Conservation (phyloP, 1,284 basidiomycete species). For the Vanrija sp. region DNA sequence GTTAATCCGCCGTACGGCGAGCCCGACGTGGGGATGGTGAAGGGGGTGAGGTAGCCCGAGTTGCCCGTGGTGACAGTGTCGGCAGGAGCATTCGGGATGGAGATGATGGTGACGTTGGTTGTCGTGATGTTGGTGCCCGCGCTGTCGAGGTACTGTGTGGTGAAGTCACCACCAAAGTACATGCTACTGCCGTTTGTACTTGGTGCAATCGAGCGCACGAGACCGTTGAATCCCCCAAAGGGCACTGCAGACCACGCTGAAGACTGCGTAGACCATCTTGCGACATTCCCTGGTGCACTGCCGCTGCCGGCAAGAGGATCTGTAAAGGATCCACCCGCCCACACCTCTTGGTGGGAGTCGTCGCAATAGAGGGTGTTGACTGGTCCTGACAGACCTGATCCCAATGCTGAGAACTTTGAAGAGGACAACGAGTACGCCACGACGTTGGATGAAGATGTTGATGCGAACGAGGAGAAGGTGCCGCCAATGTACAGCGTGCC, state of each 20-base stretch:
- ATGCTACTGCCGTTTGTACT: slow-evolving; percentile 69
- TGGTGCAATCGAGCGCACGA: slow-evolving; percentile 71
- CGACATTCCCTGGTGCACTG: slow-evolving; percentile 60
- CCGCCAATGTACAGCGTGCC: slow-evolving; percentile 45
- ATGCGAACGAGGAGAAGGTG: slow-evolving; percentile 34
- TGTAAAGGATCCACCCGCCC: slow-evolving; percentile 77
- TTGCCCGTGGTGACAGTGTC: slow-evolving; percentile 70
- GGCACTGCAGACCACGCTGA: slow-evolving; percentile 63
- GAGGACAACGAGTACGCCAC: slow-evolving; percentile 31
- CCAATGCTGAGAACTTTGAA: slow-evolving; percentile 23
- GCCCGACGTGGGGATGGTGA: slow-evolving; percentile 60
- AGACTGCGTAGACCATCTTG: slow-evolving; percentile 67
- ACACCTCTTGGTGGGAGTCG: slow-evolving; percentile 62
- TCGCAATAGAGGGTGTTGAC: slow-evolving; percentile 82
- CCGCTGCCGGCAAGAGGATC: slow-evolving; percentile 43
- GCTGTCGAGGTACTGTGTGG: slow-evolving; percentile 63
- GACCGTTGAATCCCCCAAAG: slow-evolving; percentile 77
- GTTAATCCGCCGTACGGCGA: slow-evolving; percentile 51
- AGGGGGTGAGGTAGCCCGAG: slow-evolving; percentile 83
- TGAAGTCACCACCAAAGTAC: slow-evolving; percentile 84
- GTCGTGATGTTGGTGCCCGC: slow-evolving; percentile 57
- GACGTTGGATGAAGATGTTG: slow-evolving; percentile 30
- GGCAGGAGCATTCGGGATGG: slow-evolving; percentile 36
- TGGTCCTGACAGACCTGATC: slow-evolving; percentile 57
- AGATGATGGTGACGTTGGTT: slow-evolving; percentile 62